Evolutionary conservation across 169 alveolate genomes (phyloP).

Genomic region (Theileria equi): DNA sequence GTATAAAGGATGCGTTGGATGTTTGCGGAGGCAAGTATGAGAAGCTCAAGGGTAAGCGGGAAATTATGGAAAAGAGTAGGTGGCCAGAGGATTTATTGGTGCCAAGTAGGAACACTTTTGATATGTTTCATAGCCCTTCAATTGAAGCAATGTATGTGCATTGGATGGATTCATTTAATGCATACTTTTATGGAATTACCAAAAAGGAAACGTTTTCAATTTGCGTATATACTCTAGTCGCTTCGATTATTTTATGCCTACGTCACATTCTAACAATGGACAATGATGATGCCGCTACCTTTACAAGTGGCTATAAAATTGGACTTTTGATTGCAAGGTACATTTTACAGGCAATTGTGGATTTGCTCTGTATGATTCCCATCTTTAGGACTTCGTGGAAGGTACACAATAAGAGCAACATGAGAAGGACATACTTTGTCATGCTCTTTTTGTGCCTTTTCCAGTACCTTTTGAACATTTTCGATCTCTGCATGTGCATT

Average conservation of each 20-base stretch:
- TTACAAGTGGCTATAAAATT: not conserved
- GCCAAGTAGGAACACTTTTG: conserved; percentile 32
- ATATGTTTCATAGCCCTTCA: conserved; percentile 28
- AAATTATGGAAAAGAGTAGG: conserved; percentile 13
- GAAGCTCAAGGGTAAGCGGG: conserved; percentile 2
- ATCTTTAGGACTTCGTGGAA: not conserved
- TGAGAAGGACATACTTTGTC: not conserved
- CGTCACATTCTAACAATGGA: conserved; percentile 29
- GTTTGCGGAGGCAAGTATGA: not conserved
- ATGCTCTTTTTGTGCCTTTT: conserved; percentile 8
- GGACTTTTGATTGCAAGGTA: not conserved
- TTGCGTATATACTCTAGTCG: not conserved
- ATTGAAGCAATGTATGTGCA: conserved; percentile 49
- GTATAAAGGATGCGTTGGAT: not conserved
- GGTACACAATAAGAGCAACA: not conserved
- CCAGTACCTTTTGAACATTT: not conserved
- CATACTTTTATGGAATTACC: conserved; percentile 26
- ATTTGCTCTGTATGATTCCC: not conserved
- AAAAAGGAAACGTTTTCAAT: conserved; percentile 21
- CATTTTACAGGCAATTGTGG: not conserved
- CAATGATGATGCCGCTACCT: not conserved
- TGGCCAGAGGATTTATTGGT: conserved; percentile 16
- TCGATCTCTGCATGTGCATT: not conserved
- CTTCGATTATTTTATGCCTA: conserved; percentile 7
- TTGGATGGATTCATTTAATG: conserved; percentile 63